Conservation (phyloP, 345 rosid species). For the Hypericum androsaemum region DNA sequence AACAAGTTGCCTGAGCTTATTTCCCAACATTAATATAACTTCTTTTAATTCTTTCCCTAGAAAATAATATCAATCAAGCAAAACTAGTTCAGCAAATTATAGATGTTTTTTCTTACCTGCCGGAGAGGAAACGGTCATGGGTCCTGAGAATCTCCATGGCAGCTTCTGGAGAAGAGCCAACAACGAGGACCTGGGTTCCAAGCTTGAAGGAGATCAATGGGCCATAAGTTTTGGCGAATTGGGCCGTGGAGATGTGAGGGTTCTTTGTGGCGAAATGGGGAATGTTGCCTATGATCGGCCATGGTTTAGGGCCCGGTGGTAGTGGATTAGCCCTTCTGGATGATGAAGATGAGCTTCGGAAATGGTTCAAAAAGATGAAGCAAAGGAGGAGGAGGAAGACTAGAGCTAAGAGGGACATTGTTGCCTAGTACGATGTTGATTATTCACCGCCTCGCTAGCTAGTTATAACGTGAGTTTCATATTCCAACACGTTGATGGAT, state of each 20-base stretch:
- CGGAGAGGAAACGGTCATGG: constrained; percentile 18
- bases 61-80: constrained; percentile 6
- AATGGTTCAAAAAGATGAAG: too few relatives aligned
- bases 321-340: too few relatives aligned
- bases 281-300: constrained; percentile 20
- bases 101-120: constrained; percentile 6
- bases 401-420: too few relatives aligned
- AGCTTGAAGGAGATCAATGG: constrained; percentile 18
- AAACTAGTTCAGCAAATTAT: constrained; percentile 4
- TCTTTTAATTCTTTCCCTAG: constrained; percentile 15
- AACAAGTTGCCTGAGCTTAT: too few relatives aligned
- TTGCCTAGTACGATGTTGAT: too few relatives aligned
- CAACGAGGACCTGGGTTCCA: constrained; percentile 16
- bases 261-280: constrained; percentile 6
- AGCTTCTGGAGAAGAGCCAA: constrained; percentile 15
- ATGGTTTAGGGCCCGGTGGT: constrained; percentile 20
- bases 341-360: too few relatives aligned
- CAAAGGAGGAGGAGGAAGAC: too few relatives aligned
- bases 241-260: constrained; percentile 6
- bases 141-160: constrained; percentile 23
- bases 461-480: too few relatives aligned
- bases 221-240: constrained; percentile 10
- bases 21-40: too few relatives aligned
- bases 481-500: too few relatives aligned
- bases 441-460: too few relatives aligned